Evolutionary conservation across 2,329 filamentous ascomycete species (phyloP).

Genomic region (Sporothrix dimorphospora): DNA sequence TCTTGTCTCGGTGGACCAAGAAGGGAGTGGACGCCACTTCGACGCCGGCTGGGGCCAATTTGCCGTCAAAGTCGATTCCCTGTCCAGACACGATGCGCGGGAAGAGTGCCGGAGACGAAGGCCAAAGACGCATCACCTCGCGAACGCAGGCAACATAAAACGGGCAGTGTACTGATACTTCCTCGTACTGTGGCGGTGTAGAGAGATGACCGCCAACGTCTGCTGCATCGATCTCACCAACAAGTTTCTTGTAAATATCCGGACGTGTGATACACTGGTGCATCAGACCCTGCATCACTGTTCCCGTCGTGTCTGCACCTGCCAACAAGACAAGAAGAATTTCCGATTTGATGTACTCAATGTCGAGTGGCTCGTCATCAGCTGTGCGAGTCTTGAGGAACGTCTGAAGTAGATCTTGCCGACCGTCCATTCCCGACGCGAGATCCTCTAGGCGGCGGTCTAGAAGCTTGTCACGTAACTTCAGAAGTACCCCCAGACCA

Average conservation of each 20-base stretch:
- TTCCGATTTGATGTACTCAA: conserved; percentile 58
- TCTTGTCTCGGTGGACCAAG: conserved; percentile 61
- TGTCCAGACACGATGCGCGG: conserved; percentile 30
- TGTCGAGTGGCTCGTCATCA: conserved; percentile 49
- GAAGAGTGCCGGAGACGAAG: conserved; percentile 37
- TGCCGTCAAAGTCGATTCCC: conserved; percentile 32
- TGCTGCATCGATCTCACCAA: conserved; percentile 47
- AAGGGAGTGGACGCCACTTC: conserved; percentile 64
- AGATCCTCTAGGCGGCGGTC: conserved; percentile 52
- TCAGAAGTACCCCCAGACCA: neutral
- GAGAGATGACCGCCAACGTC: conserved; percentile 31
- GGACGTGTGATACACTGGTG: conserved; percentile 54
- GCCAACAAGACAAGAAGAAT: conserved; percentile 53
- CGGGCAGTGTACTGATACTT: conserved; percentile 41
- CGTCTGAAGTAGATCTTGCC: conserved; percentile 59
- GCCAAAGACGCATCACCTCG: conserved; percentile 45
- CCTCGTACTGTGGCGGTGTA: conserved; percentile 42
- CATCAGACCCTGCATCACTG: conserved; percentile 51
- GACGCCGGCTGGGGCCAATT: conserved; percentile 56
- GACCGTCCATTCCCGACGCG: conserved; percentile 48
- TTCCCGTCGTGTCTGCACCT: conserved; percentile 60
- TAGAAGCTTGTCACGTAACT: conserved; percentile 59
- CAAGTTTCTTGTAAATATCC: conserved; percentile 47
- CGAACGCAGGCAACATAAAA: conserved; percentile 46
- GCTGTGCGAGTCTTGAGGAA: conserved; percentile 50